These are phyloP conservation scores for Suillus subaureus DNA, from an alignment of 768 basidiomycete genomes.

Conservation along the genomic window DNA sequence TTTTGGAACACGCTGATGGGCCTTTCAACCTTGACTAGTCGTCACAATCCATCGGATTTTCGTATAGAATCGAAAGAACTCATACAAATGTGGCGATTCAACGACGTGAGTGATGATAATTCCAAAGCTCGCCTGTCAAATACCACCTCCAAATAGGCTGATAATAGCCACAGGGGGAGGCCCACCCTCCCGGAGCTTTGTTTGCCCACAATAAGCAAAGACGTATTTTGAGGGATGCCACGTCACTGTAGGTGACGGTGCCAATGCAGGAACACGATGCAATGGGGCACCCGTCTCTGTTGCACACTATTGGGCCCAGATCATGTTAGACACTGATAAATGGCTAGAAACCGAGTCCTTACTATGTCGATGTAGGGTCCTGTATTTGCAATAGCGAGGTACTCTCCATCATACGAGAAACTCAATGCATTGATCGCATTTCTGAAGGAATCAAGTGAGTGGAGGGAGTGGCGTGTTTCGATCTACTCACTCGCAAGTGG, in stretches of 20 bases:
- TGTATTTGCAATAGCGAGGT: slow-evolving; percentile 71
- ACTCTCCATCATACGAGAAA: slow-evolving; percentile 86
- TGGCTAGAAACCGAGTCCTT: slow-evolving; percentile 27
- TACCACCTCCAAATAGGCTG: slow-evolving; percentile 67
- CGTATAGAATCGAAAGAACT: background rate
- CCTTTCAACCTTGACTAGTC: background rate
- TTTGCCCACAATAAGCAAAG: slow-evolving; percentile 84
- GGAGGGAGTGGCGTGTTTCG: background rate
- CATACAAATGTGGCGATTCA: background rate
- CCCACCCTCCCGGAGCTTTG: slow-evolving; percentile 62
- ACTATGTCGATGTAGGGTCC: slow-evolving; percentile 81
- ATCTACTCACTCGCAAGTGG: slow-evolving; percentile 73
- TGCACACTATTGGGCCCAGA: slow-evolving; percentile 56
- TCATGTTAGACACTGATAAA: slow-evolving; percentile 8
- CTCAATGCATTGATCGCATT: slow-evolving; percentile 72
- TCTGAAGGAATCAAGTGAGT: slow-evolving; percentile 37
- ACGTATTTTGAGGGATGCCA: slow-evolving; percentile 85
- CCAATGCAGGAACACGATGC: slow-evolving; percentile 75
- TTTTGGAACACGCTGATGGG: background rate
- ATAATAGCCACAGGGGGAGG: slow-evolving; percentile 69
- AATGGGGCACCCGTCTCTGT: slow-evolving; percentile 75
- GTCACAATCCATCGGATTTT: background rate
- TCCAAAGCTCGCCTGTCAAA: slow-evolving; percentile 17
- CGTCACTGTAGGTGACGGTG: slow-evolving; percentile 71
- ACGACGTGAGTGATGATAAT: background rate